Evolutionary conservation across 129 eudicot genomes (phyloP).

Genomic region (Escallonia herrerae): DNA sequence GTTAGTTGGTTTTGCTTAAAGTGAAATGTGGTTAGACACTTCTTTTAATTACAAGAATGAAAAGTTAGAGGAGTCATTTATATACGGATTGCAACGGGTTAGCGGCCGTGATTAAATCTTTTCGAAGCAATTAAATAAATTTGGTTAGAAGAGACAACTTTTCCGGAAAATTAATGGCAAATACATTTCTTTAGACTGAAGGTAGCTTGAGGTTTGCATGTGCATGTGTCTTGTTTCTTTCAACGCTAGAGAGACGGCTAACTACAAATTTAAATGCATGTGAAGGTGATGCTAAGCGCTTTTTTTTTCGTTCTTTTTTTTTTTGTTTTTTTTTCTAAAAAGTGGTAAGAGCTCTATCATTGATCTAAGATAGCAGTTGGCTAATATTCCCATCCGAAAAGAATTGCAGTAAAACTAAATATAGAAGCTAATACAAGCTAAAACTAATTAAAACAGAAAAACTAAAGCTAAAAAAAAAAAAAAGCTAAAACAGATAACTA

Average conservation of each 20-base stretch:
- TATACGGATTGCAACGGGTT: constrained; percentile 3
- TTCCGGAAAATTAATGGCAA: constrained; percentile 1
- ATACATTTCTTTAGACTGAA: constrained; percentile 16
- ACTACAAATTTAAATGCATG: constrained; percentile 25
- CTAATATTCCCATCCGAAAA: too few species aligned
- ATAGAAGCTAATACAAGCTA: too few species aligned
- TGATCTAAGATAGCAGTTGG: too few species aligned
- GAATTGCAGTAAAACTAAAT: too few species aligned
- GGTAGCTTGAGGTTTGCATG: constrained; percentile 21
- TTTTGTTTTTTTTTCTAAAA: too few species aligned
- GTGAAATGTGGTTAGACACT: neutral
- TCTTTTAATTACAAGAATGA: constrained; percentile 1
- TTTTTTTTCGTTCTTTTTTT: too few species aligned
- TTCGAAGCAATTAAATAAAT: neutral
- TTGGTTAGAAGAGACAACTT: neutral
- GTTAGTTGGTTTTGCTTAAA: neutral
- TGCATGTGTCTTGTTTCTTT: constrained; percentile 17
- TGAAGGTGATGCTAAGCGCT: neutral
- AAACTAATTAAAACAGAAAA: too few species aligned
- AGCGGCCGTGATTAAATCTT: constrained; percentile 1
- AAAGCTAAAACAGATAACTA: too few species aligned
- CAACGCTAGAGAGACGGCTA: constrained; percentile 22
- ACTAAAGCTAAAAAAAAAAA: too few species aligned
- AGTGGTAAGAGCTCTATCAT: too few species aligned
- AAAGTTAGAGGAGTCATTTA: constrained; percentile 24